Percentiles rank a stretch among this genome's conserved stretches.
phyloP scores from a whole-genome alignment of 345 rosid genomes.

The Sonneratia alba region DNA sequence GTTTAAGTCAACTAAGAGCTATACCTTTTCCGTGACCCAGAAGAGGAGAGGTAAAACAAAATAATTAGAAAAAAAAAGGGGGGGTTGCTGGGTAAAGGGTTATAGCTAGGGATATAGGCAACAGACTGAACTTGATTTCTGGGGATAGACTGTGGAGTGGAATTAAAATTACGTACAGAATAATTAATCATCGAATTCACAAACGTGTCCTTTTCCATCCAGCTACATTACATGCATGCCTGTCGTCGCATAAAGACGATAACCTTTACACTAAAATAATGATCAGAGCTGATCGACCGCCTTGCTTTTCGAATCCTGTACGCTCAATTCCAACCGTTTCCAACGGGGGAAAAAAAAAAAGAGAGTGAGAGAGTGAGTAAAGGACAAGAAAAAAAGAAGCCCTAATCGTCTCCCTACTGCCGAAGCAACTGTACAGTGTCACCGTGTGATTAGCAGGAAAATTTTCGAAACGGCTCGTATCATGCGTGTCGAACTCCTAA shows the following conservation, averaged over 20 bases:
- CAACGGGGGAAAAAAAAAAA: background rate
- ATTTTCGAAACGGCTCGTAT: no score
- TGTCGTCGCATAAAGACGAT: slow-evolving; percentile 8
- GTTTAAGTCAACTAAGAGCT: no score
- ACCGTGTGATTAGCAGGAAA: no score
- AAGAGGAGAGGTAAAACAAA: no score
- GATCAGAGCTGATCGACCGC: background rate
- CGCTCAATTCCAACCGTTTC: background rate
- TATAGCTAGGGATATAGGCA: slow-evolving; percentile 9
- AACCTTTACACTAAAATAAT: background rate
- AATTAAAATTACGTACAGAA: background rate
- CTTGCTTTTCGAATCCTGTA: background rate
- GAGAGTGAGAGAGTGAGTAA: no score
- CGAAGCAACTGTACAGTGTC: no score
- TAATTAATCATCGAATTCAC: slow-evolving; percentile 16
- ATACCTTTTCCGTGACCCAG: no score
- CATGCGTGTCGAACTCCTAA: no score
- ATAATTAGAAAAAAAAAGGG: no score
- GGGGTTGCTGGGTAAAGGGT: no score
- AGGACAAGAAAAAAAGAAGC: no score
- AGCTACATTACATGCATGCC: background rate
- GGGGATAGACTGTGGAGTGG: slow-evolving; percentile 21
- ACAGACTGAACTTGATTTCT: slow-evolving; percentile 40
- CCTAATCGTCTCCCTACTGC: no score
- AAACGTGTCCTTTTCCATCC: slow-evolving; percentile 7